These are phyloP conservation scores for Colletotrichum sp. DNA, from an alignment of 2,329 filamentous ascomycete species.

Conservation along the genomic window DNA sequence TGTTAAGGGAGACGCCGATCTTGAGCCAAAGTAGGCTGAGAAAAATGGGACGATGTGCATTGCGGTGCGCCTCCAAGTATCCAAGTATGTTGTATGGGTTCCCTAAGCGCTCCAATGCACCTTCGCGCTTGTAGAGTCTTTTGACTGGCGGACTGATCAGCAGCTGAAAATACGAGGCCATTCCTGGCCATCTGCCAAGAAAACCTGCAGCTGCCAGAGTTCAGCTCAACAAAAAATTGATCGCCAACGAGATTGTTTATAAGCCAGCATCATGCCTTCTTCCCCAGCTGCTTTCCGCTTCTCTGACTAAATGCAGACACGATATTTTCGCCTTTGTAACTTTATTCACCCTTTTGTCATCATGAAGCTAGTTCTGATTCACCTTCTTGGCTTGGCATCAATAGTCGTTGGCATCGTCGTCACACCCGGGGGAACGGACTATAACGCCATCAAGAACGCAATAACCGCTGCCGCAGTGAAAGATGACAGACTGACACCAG, in stretches of 20 bases:
- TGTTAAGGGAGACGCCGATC: neutral
- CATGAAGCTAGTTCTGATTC: neutral
- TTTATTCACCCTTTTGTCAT: neutral
- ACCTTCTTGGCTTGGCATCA: accelerated
- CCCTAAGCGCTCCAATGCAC: neutral
- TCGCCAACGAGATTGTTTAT: neutral
- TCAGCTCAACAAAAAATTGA: neutral
- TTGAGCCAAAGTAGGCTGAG: neutral
- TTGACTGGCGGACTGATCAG: neutral
- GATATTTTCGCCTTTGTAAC: no score
- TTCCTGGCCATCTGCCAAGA: neutral
- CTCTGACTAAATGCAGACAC: neutral
- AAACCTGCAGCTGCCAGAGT: neutral
- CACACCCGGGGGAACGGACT: neutral
- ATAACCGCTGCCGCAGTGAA: neutral
- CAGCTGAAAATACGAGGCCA: neutral
- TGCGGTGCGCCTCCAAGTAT: neutral
- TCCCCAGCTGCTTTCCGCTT: neutral
- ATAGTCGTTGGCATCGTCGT: neutral
- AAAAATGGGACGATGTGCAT: neutral
- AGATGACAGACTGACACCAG: neutral
- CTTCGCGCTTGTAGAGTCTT: neutral
- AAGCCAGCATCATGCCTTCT: neutral
- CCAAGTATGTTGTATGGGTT: neutral
- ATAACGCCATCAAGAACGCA: neutral